These are phyloP conservation scores for Penicillium brasilianum DNA, from an alignment of 2,329 filamentous ascomycete species.

Conservation along the genomic window DNA sequence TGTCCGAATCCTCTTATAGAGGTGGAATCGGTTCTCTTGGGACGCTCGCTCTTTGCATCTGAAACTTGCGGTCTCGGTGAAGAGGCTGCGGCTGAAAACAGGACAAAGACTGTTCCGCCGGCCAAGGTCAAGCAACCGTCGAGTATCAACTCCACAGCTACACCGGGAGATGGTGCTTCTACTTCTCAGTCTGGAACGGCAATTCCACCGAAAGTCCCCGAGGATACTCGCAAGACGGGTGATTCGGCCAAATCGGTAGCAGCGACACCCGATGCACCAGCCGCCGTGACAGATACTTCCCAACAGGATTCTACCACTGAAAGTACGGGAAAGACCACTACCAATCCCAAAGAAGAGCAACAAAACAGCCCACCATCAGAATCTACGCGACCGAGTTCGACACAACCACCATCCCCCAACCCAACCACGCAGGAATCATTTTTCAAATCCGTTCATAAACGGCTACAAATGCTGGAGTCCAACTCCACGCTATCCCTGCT, in stretches of 20 bases:
- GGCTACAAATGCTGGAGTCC: constrained; percentile 84
- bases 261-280: constrained; percentile 25
- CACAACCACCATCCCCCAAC: constrained; percentile 60
- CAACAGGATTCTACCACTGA: constrained; percentile 32
- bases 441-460: constrained; percentile 95
- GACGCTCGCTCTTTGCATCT: neutral
- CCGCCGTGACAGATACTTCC: constrained; percentile 23
- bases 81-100: constrained; percentile 10
- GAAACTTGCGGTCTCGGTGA: constrained; percentile 29
- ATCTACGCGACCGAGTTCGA: constrained; percentile 44
- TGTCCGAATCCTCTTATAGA: constrained; percentile 27
- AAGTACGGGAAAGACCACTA: constrained; percentile 28
- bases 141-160: constrained; percentile 15
- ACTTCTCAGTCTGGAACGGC: constrained; percentile 12
- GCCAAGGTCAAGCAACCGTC: constrained; percentile 27
- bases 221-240: constrained; percentile 28
- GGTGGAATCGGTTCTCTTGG: constrained; percentile 23
- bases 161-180: constrained; percentile 11
- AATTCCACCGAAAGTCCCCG: constrained; percentile 19
- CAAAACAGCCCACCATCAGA: constrained; percentile 37
- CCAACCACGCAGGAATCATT: constrained; percentile 96
- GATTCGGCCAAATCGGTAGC: constrained; percentile 22
- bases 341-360: constrained; percentile 39
- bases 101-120: constrained; percentile 14
- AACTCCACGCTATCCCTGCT: constrained; percentile 92